Evolutionary conservation across 108 stramenopile genomes (phyloP).

Genomic region (Conticribra guillardii): DNA sequence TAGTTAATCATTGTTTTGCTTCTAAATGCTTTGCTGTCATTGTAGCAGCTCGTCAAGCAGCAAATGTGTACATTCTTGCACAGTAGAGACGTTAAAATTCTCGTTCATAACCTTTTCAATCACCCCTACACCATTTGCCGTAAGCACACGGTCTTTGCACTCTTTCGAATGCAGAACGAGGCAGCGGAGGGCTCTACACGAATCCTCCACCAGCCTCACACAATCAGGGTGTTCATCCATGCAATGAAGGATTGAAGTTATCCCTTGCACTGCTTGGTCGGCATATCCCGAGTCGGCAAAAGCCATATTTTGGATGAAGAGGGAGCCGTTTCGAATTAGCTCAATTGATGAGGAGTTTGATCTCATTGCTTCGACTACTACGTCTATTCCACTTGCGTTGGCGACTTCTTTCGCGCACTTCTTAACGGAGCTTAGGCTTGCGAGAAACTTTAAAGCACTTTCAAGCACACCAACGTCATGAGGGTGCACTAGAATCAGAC

Average conservation of each 20-base stretch:
- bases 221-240: conserved; percentile 48
- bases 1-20: too few species aligned
- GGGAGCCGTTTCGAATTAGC: conserved; percentile 48
- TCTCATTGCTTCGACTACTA: conserved; percentile 59
- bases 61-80: not conserved
- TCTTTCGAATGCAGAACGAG: conserved; percentile 45
- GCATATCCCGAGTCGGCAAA: conserved; percentile 26
- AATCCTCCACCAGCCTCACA: conserved; percentile 38
- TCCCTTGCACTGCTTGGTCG: conserved; percentile 37
- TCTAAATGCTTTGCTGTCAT: not conserved
- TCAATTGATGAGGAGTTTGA: conserved; percentile 37
- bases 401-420: conserved; percentile 49
- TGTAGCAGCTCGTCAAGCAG: not conserved
- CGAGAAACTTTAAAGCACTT: conserved; percentile 56
- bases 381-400: conserved; percentile 51
- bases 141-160: conserved; percentile 22
- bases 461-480: conserved; percentile 42
- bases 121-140: not conserved
- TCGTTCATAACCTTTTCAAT: not conserved
- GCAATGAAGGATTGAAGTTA: conserved; percentile 46
- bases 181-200: conserved; percentile 59
- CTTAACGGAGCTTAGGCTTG: conserved; percentile 38
- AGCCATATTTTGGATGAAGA: conserved; percentile 51
- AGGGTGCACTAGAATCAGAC: conserved; percentile 59
- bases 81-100: not conserved